Evolutionary conservation across 163 green algal genomes (phyloP), one percentile per base, ranked within the genome.

Genomic region (Chlorella variabilis): DNA sequence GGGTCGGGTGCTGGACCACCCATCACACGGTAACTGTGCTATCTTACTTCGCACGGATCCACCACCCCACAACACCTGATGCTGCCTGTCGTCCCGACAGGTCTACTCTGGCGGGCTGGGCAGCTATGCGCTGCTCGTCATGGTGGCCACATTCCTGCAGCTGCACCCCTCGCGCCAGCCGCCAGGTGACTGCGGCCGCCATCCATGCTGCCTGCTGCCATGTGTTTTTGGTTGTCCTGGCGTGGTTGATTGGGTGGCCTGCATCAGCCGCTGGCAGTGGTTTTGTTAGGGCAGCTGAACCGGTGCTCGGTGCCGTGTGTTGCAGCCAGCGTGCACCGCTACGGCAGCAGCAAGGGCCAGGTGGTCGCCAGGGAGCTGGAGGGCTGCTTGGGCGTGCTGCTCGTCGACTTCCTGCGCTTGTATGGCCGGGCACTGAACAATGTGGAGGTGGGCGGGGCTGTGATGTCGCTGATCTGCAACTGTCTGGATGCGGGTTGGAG

Each of bases 91-190:
- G 15, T 62, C 20, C 4, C 9, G 48, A 71, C 82, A 93, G 90
- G 94, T 99, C n/a, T 98, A 98, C 83, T 88, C 82, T 0, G 96
- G 96, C 0, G 96, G 96, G 76, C 93, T 99, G 70, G 96, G 96
- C 41, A 96, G 88, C 59, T 99, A 98, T 83, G 93, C 92, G 25
- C 91, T 99, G 49, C 91, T 99, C 56, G 92, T 94, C 45, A 96
- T 98, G 92, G 86, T 98, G 1, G 91, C 93, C 0, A 88, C 90
- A 15, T 96, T 96, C 82, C 88, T 99, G 81, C 90, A 97, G 88
- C 85, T 92, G 58, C 93, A 98, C 82, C 84, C 83, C 36, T 92
- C 84, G 20, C 75, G 87, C 11, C 56, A 42, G 73, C 56, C 54
- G 29, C 56, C 73, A 59, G 54, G 73, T 80, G 38, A 5, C 29